Conservation (phyloP, 2,329 filamentous ascomycete genomes). For the Ceratocystis alfenasii region DNA sequence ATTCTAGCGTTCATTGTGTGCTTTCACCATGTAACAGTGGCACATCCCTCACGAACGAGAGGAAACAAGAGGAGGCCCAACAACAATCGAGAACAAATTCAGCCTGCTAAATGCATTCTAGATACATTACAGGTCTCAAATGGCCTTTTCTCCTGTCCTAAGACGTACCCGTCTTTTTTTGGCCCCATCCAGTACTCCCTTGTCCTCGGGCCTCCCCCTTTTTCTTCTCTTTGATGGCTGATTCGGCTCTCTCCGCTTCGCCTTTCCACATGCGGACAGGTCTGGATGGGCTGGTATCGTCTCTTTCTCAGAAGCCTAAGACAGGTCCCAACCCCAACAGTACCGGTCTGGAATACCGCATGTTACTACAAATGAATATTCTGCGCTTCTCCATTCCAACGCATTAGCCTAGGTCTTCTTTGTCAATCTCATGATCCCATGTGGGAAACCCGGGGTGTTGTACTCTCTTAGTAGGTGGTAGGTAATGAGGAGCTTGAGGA, state of each 20-base stretch:
- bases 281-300: not conserved
- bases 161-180: not conserved
- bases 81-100: not conserved
- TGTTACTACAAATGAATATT: not conserved
- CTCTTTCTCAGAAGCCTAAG: not conserved
- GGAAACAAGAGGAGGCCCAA: not conserved
- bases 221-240: not conserved
- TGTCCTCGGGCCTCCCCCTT: not conserved
- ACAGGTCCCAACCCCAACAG: not conserved
- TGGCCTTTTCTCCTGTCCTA: not conserved
- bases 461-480: not conserved
- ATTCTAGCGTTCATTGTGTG: not conserved
- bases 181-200: not conserved
- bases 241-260: not conserved
- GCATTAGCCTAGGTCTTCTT: not conserved
- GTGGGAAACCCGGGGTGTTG: not conserved
- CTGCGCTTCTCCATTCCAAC: not conserved
- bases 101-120: not conserved
- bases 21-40: not conserved
- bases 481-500: too few species aligned
- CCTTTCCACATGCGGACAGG: not conserved
- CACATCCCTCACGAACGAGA: conserved; percentile 3
- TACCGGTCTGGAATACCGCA: not conserved
- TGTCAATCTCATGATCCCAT: not conserved
- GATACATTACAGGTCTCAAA: not conserved